Evolutionary conservation across 1,284 basidiomycete species (phyloP).

Genomic region (Papiliotrema laurentii): DNA sequence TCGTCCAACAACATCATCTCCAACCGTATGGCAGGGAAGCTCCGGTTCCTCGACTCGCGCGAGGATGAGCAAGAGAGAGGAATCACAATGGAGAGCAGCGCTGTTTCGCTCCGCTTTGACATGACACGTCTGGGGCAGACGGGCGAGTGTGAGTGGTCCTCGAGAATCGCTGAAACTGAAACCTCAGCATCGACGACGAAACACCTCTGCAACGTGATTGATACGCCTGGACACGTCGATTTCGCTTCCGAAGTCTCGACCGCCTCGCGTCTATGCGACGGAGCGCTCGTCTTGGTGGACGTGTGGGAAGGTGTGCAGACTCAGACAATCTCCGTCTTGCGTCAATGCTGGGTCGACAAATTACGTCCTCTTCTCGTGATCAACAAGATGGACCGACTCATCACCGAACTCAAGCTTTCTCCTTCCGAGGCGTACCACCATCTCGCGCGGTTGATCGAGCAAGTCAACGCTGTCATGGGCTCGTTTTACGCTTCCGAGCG

Average conservation of each 20-base stretch:
- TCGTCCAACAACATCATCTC: constrained; percentile 99
- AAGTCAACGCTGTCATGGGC: constrained; percentile 98
- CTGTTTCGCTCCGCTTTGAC: constrained; percentile 78
- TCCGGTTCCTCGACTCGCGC: constrained; percentile 90
- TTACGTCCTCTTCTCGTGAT: constrained; percentile 89
- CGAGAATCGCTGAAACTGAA: not conserved
- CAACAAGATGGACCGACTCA: constrained; percentile 94
- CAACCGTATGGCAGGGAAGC: constrained; percentile 87
- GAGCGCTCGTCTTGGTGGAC: constrained; percentile 93
- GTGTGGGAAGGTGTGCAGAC: constrained; percentile 98
- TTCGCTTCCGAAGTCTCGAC: constrained; percentile 97
- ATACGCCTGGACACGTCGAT: constrained; percentile 98
- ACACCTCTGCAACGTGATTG: constrained; percentile 74
- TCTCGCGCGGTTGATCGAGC: constrained; percentile 86
- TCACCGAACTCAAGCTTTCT: constrained; percentile 87
- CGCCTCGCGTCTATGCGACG: constrained; percentile 89
- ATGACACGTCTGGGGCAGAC: constrained; percentile 57
- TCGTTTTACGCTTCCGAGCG: constrained; percentile 90
- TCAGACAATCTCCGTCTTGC: constrained; percentile 88
- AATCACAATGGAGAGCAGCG: constrained; percentile 98
- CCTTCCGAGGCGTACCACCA: constrained; percentile 94
- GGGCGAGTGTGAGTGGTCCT: constrained; percentile 30
- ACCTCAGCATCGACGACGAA: constrained; percentile 28
- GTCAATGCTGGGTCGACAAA: constrained; percentile 90
- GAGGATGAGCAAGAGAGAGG: constrained; percentile 98